Percentiles rank a stretch among this genome's conserved stretches.
These are phyloP conservation scores for Nemania bipapillata DNA, from an alignment of 2,329 filamentous ascomycete genomes.

Conservation along the genomic window DNA sequence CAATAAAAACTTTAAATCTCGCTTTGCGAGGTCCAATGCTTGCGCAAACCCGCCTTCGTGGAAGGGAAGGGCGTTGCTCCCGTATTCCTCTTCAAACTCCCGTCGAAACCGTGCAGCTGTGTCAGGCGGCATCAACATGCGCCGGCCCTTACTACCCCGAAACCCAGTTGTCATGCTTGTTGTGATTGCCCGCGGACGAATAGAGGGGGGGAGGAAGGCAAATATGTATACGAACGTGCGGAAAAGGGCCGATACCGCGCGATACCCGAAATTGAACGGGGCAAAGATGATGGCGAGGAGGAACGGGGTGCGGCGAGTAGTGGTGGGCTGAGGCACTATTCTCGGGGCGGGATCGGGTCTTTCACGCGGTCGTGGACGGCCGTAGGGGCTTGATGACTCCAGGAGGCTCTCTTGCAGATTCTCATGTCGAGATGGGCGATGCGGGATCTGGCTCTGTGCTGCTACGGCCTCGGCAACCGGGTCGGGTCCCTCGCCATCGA, in stretches of 20 bases:
- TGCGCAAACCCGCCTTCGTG: conserved; percentile 91
- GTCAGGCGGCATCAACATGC: conserved; percentile 84
- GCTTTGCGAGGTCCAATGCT: conserved; percentile 88
- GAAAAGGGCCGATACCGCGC: conserved; percentile 74
- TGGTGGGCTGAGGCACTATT: conserved; percentile 80
- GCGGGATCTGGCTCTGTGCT: conserved; percentile 69
- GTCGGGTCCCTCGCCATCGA: conserved; percentile 91
- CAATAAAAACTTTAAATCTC: conserved; percentile 89
- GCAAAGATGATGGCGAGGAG: conserved; percentile 81
- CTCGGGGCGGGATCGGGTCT: conserved; percentile 78
- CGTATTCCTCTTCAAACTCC: conserved; percentile 95
- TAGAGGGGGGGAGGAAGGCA: conserved; percentile 77
- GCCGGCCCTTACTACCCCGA: conserved; percentile 73
- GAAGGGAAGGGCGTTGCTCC: conserved; percentile 76
- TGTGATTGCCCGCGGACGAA: conserved; percentile 66
- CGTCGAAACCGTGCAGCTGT: conserved; percentile 88
- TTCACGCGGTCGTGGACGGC: conserved; percentile 50
- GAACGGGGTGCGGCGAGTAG: conserved; percentile 76
- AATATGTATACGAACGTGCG: conserved; percentile 80
- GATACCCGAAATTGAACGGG: conserved; percentile 82
- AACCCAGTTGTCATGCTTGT: conserved; percentile 64
- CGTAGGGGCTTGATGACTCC: conserved; percentile 52
- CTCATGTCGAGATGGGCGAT: conserved; percentile 73
- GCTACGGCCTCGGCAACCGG: conserved; percentile 80
- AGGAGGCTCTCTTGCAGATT: conserved; percentile 74